These are phyloP conservation scores for Lecanicillium sp. DNA, from an alignment of 2,329 filamentous ascomycete species.

Conservation along the genomic window DNA sequence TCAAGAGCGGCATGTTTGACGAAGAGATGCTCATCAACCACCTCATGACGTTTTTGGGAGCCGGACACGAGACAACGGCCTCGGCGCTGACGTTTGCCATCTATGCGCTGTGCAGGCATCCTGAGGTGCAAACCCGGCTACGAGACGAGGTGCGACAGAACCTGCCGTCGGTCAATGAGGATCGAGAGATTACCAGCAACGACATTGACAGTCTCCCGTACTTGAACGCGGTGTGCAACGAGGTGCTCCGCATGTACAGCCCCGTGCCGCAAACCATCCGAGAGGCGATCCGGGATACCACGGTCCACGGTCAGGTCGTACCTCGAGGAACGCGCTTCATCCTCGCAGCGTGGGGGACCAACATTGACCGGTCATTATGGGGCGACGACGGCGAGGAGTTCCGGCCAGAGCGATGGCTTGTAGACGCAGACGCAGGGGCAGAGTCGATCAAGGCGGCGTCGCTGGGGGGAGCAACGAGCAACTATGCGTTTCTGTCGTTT, in stretches of 20 bases:
- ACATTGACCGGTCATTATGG: slow-evolving; percentile 58
- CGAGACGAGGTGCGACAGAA: neutral
- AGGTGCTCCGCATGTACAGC: slow-evolving; percentile 47
- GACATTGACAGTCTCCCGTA: slow-evolving; percentile 6
- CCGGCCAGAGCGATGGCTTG: slow-evolving; percentile 61
- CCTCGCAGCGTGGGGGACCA: slow-evolving; percentile 51
- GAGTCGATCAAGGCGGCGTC: slow-evolving; percentile 46
- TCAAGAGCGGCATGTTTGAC: slow-evolving; percentile 60
- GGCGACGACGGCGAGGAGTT: slow-evolving; percentile 59
- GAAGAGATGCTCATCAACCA: slow-evolving; percentile 63
- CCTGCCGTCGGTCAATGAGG: neutral
- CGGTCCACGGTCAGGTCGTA: slow-evolving; percentile 49
- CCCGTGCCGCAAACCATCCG: slow-evolving; percentile 60
- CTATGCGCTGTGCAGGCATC: neutral
- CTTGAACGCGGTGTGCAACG: slow-evolving; percentile 59
- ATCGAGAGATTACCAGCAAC: slow-evolving; percentile 33
- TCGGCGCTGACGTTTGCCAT: slow-evolving; percentile 1
- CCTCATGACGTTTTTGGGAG: slow-evolving; percentile 39
- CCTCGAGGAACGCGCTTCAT: slow-evolving; percentile 58
- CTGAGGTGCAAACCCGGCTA: neutral
- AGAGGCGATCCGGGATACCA: slow-evolving; percentile 46
- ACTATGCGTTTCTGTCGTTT: slow-evolving; percentile 71
- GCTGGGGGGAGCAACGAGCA: slow-evolving; percentile 59
- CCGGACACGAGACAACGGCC: slow-evolving; percentile 37
- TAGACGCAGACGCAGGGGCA: slow-evolving; percentile 27